Evolutionary conservation across 2,329 filamentous ascomycete species (phyloP), one percentile per base, ranked within the genome.

Genomic region (Fusarium sp.): DNA sequence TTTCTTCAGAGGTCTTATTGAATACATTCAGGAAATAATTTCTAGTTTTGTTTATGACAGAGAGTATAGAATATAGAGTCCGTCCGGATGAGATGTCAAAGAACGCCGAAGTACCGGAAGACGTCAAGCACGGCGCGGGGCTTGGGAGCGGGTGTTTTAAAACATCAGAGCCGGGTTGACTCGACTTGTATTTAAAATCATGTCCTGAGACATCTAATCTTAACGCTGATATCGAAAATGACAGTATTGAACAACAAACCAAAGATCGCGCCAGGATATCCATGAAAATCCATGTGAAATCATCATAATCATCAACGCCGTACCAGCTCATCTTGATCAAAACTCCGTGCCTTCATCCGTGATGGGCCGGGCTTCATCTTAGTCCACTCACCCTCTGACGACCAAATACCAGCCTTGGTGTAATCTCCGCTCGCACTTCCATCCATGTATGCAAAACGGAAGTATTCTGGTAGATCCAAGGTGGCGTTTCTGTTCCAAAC

Each of bases 341-440:
- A n/a, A 15, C 73, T 71, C 44, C 78, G 72, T 22, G 63, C 59
- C 68, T 74, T 78, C 38, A 85, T 75, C 72, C 77, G 83, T 2
- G 87, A 88, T 15, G 91, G 87, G 1, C 91, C 91, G 3, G 85
- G 74, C 72, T 83, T 78, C 90, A 93, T 93, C 26, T 86, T 78
- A 43, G 82, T 81, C 92, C 92, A 95, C 34, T 84, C 82, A 2
- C 90, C 88, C 53, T 90, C 85, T 2, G 75, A 79, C 24, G 84
- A 84, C 92, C 92, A 95, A 13, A 83, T 85, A 2, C 92, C 92
- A 0, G 92, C 92, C 78, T 89, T 91, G 15, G 91, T 93, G 74
- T 93, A 95, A 76, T 95, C 92, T 24, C 85, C 90, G 39, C 84
- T 85, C 6, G 77, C 77, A 59, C 87, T 89, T 3, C 92, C 92